A percentile compares a stretch with the other conserved stretches of the same genome.
Conservation (phyloP, 2,329 filamentous ascomycete species). For the Sporothrix brasiliensis region DNA sequence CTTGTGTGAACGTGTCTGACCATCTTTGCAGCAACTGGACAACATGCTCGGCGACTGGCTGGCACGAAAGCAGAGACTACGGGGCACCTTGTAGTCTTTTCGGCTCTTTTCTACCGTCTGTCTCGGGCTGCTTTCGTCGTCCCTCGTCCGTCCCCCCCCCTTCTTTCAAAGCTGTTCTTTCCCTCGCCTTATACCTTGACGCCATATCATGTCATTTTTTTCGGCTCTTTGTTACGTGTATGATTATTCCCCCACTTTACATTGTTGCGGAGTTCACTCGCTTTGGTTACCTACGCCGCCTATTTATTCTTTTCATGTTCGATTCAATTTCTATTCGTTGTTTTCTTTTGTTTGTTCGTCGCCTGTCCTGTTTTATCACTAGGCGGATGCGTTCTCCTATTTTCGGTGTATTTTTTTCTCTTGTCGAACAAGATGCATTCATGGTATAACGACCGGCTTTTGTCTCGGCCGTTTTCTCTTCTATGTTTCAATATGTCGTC, state of each 20-base stretch:
- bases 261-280: slow-evolving; percentile 30
- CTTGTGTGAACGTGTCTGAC: slow-evolving; percentile 33
- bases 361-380: slow-evolving; percentile 14
- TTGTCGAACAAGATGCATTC: neutral
- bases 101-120: neutral
- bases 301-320: neutral
- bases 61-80: slow-evolving; percentile 60
- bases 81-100: slow-evolving; percentile 22
- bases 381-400: slow-evolving; percentile 3
- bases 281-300: slow-evolving; percentile 21
- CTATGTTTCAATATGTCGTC: no score
- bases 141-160: neutral
- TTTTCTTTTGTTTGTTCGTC: neutral
- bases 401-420: neutral
- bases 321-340: neutral
- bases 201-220: slow-evolving; percentile 23
- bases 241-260: slow-evolving; percentile 34
- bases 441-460: slow-evolving; percentile 12
- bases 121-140: neutral
- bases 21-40: slow-evolving; percentile 68
- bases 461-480: no score
- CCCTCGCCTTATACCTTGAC: neutral
- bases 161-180: neutral
- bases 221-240: slow-evolving; percentile 28
- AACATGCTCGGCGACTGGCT: slow-evolving; percentile 83